These are phyloP conservation scores for Periconia digitata DNA, from an alignment of 2,329 filamentous ascomycete species.

Conservation along the genomic window DNA sequence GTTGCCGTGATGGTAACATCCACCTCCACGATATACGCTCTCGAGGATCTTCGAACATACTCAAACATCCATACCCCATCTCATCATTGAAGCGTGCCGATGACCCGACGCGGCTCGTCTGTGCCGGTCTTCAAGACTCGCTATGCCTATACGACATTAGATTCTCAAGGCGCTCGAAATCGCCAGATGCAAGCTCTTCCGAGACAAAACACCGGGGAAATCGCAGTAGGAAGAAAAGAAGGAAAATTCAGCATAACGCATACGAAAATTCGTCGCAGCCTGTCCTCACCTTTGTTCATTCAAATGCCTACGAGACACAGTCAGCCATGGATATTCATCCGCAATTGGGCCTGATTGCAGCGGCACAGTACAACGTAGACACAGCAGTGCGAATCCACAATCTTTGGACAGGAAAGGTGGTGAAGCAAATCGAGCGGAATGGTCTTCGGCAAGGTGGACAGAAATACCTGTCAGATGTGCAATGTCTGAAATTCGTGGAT, in stretches of 20 bases:
- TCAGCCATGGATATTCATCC: slow-evolving; percentile 33
- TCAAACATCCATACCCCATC: slow-evolving; percentile 29
- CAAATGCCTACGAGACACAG: slow-evolving; percentile 26
- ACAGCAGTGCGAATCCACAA: slow-evolving; percentile 31
- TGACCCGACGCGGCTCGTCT: slow-evolving; percentile 27
- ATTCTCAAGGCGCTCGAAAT: slow-evolving; percentile 5
- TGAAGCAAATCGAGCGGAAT: slow-evolving; percentile 20
- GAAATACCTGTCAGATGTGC: slow-evolving; percentile 10
- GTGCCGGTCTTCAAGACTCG: slow-evolving; percentile 27
- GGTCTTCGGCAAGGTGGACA: not conserved
- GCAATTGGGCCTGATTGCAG: slow-evolving; percentile 36
- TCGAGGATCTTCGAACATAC: slow-evolving; percentile 21
- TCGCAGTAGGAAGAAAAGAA: slow-evolving; percentile 14
- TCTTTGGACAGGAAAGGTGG: slow-evolving; percentile 32
- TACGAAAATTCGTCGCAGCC: slow-evolving; percentile 25
- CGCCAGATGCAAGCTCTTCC: slow-evolving; percentile 21
- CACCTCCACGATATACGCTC: slow-evolving; percentile 36
- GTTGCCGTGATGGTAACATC: slow-evolving; percentile 37
- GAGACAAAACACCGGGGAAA: slow-evolving; percentile 9
- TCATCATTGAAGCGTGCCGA: slow-evolving; percentile 27
- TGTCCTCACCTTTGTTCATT: slow-evolving; percentile 28
- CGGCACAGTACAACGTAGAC: slow-evolving; percentile 23
- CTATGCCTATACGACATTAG: slow-evolving; percentile 38
- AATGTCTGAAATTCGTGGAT: slow-evolving; percentile 34
- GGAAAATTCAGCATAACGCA: slow-evolving; percentile 11